Evolutionary conservation across 352 stramenopile species (phyloP).

Genomic region (Phytophthora idaei): DNA sequence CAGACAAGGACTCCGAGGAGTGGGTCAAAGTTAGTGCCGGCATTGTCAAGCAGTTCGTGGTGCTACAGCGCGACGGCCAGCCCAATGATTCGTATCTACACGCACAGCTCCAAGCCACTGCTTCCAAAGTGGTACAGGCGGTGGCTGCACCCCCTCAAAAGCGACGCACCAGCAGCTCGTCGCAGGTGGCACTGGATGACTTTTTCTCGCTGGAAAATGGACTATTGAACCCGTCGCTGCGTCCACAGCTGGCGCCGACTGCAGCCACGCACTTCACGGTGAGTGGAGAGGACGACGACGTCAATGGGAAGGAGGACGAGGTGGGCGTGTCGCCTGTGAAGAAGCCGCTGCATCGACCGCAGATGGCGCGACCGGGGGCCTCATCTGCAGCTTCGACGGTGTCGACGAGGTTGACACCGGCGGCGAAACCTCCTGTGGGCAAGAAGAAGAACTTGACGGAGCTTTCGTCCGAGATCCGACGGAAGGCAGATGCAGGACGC

Average conservation of each 20-base stretch:
- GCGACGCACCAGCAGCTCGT: slow-evolving; percentile 21
- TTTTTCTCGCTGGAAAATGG: slow-evolving; percentile 75
- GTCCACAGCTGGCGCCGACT: slow-evolving; percentile 47
- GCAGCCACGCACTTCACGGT: slow-evolving; percentile 69
- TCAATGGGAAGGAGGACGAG: slow-evolving; percentile 33
- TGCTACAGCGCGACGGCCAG: slow-evolving; percentile 45
- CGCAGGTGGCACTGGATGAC: slow-evolving; percentile 44
- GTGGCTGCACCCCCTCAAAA: slow-evolving; percentile 29
- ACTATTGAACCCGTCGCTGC: slow-evolving; percentile 62
- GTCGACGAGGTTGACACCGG: slow-evolving; percentile 34
- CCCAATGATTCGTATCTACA: slow-evolving; percentile 70
- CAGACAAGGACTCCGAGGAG: slow-evolving; percentile 69
- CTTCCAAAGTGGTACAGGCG: slow-evolving; percentile 46
- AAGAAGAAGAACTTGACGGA: slow-evolving; percentile 74
- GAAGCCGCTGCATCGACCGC: slow-evolving; percentile 49
- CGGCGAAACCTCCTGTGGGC: slow-evolving; percentile 41
- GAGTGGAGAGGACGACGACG: slow-evolving; percentile 50
- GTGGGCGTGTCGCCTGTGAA: slow-evolving; percentile 39
- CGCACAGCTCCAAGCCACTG: slow-evolving; percentile 52
- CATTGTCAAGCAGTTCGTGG: slow-evolving; percentile 75
- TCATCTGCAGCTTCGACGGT: slow-evolving; percentile 27
- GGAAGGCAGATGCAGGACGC: slow-evolving; percentile 77
- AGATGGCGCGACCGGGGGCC: slow-evolving; percentile 44
- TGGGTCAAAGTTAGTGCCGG: slow-evolving; percentile 71
- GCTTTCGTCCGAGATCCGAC: slow-evolving; percentile 81